Evolutionary conservation across 139 green algal species (phyloP).

Genomic region (Penium margaritaceum): DNA sequence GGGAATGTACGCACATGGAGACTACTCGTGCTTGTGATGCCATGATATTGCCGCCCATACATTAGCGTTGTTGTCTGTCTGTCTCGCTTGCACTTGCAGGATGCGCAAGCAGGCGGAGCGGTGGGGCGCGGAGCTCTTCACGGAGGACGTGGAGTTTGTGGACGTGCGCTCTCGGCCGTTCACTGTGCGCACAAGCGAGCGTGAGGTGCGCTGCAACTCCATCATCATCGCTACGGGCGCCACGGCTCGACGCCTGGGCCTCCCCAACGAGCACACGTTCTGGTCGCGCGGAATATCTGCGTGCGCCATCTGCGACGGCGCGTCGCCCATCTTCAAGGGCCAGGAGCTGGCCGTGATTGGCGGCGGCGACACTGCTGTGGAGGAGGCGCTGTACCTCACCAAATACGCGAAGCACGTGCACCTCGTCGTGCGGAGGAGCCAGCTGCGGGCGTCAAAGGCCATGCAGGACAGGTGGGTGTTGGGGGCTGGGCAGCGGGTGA

Average conservation of each 20-base stretch:
- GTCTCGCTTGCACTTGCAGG: no score
- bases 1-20: no score
- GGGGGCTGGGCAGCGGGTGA: neutral
- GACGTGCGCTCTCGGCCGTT: conserved; percentile 71
- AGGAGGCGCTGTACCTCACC: conserved; percentile 95
- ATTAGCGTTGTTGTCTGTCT: no score
- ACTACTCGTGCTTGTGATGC: no score
- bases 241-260: conserved; percentile 72
- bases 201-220: conserved; percentile 62
- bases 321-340: conserved; percentile 49
- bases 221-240: conserved; percentile 94
- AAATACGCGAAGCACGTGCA: conserved; percentile 93
- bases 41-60: no score
- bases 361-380: conserved; percentile 86
- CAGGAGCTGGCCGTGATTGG: conserved; percentile 87
- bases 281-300: conserved; percentile 89
- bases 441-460: conserved; percentile 76
- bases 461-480: conserved; percentile 63
- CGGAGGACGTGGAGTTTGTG: conserved; percentile 86
- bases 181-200: conserved; percentile 34
- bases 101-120: conserved; percentile 91
- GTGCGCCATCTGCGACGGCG: conserved; percentile 95
- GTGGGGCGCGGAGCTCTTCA: conserved; percentile 80
- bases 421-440: conserved; percentile 73
- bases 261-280: conserved; percentile 81